phyloP scores from a whole-genome alignment of 306 rosid species.

The Corylus americana region DNA sequence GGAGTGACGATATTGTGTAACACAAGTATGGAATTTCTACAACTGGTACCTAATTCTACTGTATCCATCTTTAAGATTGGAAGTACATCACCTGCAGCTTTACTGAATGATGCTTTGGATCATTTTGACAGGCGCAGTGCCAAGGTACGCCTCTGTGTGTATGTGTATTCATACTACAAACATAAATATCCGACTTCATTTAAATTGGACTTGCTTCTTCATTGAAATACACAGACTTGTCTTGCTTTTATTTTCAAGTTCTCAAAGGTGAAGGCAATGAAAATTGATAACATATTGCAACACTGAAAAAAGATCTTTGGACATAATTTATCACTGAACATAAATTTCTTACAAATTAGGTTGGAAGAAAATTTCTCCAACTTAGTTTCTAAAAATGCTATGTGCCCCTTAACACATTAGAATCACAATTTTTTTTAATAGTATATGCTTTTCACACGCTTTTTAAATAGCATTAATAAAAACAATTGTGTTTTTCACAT shows the following conservation, averaged over 20 bases:
- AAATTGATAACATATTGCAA: neutral
- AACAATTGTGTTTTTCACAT: too few relatives aligned
- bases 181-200: neutral
- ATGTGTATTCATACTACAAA: neutral
- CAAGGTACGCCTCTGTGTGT: conserved; percentile 52
- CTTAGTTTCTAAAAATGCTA: too few relatives aligned
- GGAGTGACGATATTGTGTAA: conserved; percentile 96
- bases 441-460: too few relatives aligned
- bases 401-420: too few relatives aligned
- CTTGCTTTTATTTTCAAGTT: neutral
- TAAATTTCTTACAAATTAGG: too few relatives aligned
- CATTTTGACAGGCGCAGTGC: conserved; percentile 98
- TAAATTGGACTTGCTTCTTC: neutral
- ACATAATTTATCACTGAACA: neutral
- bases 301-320: neutral
- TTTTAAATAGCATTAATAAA: too few relatives aligned
- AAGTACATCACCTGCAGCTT: conserved; percentile 95
- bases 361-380: too few relatives aligned
- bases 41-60: conserved; percentile 92
- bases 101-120: conserved; percentile 90
- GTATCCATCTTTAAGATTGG: conserved; percentile 93
- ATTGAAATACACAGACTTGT: neutral
- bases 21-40: conserved; percentile 86
- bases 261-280: neutral
- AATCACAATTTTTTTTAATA: too few relatives aligned